Evolutionary conservation across 2,329 filamentous ascomycete species (phyloP), one percentile per base, ranked within the genome.

Genomic region (Lizonia empirigonia): DNA sequence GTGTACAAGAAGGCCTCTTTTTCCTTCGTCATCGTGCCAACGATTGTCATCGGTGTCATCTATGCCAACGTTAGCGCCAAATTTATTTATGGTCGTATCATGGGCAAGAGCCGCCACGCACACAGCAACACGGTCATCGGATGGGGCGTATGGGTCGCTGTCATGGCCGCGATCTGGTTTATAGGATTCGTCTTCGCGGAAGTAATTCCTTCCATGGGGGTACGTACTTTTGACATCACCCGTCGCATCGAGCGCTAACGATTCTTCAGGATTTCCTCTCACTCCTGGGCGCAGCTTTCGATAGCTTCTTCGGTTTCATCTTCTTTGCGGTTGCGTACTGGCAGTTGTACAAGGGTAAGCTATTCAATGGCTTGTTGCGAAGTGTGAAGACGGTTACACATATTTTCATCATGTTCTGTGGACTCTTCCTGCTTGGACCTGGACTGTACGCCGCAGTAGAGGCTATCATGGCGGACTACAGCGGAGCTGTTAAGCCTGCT

Each of bases 281-380:
- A 4, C 78, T 90, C 53, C 88, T 90, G 85, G 88, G 85, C 12
- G 90, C 90, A 1, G 82, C 96, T 1, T 96, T 96, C 67, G 90
- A 96, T 74, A 92, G 88, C 45, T 92, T 91, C 80, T 92, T 92
- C 64, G 92, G 92, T 19, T 96, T 96, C 78, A 95, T 96, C 69
- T 96, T 96, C 78, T 96, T 89, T 87, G 89, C 87, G 8, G 82
- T 90, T 1, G 89, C 89, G 1, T 92, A 90, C 67, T 82, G 91
- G 67, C 82, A 88, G 45, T 89, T 92, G 86, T 81, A 88, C 44
- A 76, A 76, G 20, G 86, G 81, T 0, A 86, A 90, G 54, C 79
- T 80, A 18, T 81, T 78, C 44, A 38, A 42, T 1, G 70, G 73
- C 2, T 38, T 65, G 1, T 49, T 58, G 0, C 69, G 76, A 45